Evolutionary conservation across 208 protist species (phyloP).

Genomic region (Trypanosoma caninum): DNA sequence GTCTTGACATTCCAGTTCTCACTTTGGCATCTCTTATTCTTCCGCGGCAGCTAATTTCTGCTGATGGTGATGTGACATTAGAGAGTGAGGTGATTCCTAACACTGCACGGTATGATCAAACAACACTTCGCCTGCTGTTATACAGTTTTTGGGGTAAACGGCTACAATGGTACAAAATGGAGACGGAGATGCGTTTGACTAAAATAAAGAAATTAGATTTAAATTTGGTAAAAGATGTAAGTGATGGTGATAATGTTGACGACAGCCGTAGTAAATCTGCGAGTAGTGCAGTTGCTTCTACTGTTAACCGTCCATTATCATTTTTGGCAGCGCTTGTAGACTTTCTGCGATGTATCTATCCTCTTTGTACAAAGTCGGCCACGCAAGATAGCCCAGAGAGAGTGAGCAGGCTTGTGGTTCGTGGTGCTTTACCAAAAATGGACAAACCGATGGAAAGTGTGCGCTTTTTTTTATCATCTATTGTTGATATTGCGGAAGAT

Average conservation of each 20-base stretch:
- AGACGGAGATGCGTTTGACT: slow-evolving; percentile 30
- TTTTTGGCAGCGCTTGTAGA: slow-evolving; percentile 56
- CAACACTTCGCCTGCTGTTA: slow-evolving; percentile 63
- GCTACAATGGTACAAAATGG: slow-evolving; percentile 40
- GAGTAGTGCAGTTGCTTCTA: not conserved
- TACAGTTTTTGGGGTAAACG: slow-evolving; percentile 75
- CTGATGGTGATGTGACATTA: slow-evolving; percentile 6
- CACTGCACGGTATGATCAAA: slow-evolving; percentile 46
- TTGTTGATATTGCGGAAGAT: slow-evolving; percentile 17
- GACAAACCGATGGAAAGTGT: slow-evolving; percentile 32
- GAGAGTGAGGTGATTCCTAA: slow-evolving; percentile 35
- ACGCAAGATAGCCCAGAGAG: not conserved
- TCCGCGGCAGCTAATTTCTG: slow-evolving; percentile 30
- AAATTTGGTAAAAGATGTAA: not conserved
- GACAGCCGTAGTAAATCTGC: no score
- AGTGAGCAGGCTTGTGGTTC: slow-evolving; percentile 10
- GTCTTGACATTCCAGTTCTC: slow-evolving; percentile 58
- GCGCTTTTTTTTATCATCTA: slow-evolving; percentile 57
- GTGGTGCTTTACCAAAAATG: slow-evolving; percentile 14
- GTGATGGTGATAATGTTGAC: no score
- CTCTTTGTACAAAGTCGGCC: not conserved
- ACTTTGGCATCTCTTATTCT: slow-evolving; percentile 67
- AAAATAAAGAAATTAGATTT: not conserved
- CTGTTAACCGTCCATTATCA: slow-evolving; percentile 2
- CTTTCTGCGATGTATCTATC: slow-evolving; percentile 26